phyloP scores from a whole-genome alignment of 2,329 filamentous ascomycete species.

The Fusarium sp. region DNA sequence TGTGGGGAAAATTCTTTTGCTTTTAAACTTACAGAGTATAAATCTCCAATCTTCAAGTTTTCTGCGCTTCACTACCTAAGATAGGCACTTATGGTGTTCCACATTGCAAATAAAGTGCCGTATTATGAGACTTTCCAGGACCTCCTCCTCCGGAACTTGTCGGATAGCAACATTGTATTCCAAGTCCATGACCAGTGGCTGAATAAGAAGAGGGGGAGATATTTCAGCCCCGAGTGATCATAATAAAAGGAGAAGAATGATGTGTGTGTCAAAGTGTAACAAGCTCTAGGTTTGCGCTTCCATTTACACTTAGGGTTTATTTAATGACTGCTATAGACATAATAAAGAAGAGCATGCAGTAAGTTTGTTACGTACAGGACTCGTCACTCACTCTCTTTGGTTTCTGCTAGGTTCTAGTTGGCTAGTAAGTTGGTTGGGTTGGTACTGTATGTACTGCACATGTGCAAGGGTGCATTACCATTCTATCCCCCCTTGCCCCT shows the following conservation, averaged over 20 bases:
- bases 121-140: background rate
- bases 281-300: background rate
- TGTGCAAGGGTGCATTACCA: background rate
- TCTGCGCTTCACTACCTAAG: background rate
- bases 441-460: background rate
- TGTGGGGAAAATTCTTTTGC: background rate
- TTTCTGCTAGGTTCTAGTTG: background rate
- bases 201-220: background rate
- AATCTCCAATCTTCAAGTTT: background rate
- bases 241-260: background rate
- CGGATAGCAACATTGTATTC: background rate
- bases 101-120: background rate
- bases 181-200: background rate
- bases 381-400: slow-evolving; percentile 15
- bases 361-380: background rate
- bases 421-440: background rate
- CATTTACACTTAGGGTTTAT: background rate
- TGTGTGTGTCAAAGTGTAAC: background rate
- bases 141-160: background rate
- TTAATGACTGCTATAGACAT: background rate
- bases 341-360: background rate
- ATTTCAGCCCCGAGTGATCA: background rate
- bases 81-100: background rate
- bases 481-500: slow-evolving; percentile 1
- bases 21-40: background rate